Evolutionary conservation across 2,329 filamentous ascomycete genomes (phyloP).

Genomic region (Venturia pyrina): DNA sequence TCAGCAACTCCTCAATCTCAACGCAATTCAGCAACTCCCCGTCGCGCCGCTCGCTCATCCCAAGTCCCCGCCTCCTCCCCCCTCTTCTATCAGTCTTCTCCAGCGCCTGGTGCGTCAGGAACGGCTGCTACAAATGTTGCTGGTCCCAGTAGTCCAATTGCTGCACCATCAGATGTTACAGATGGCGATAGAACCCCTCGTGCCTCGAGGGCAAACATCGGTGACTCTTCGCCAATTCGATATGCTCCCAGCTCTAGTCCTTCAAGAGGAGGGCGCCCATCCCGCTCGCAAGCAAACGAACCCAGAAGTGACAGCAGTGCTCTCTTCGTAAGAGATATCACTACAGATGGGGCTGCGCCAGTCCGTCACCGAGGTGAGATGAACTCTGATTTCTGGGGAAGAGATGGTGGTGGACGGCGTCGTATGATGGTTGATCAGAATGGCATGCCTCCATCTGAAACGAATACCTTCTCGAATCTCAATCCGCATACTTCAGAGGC

Average conservation of each 20-base stretch:
- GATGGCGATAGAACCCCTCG: constrained; percentile 62
- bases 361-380: constrained; percentile 74
- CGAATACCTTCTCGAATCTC: constrained; percentile 53
- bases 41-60: constrained; percentile 44
- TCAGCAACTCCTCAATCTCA: constrained; percentile 4
- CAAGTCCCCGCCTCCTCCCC: constrained; percentile 61
- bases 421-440: constrained; percentile 56
- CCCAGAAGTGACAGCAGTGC: constrained; percentile 66
- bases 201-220: constrained; percentile 42
- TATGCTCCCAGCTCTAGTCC: constrained; percentile 80
- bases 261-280: constrained; percentile 9
- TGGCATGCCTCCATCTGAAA: constrained; percentile 51
- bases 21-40: constrained; percentile 35
- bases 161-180: constrained; percentile 32
- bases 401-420: constrained; percentile 39
- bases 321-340: constrained; percentile 64
- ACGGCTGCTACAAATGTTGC: constrained; percentile 26
- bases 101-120: constrained; percentile 30
- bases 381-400: constrained; percentile 62
- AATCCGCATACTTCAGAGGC: constrained; percentile 88
- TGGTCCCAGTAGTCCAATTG: constrained; percentile 20
- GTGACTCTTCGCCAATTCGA: constrained; percentile 85
- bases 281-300: constrained; percentile 35
- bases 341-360: constrained; percentile 40
- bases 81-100: constrained; percentile 62